Percentiles rank a stretch among this genome's conserved stretches.
Evolutionary conservation across 192 early-diverging fungal species (phyloP).

Genomic region (Coemansia sp.): DNA sequence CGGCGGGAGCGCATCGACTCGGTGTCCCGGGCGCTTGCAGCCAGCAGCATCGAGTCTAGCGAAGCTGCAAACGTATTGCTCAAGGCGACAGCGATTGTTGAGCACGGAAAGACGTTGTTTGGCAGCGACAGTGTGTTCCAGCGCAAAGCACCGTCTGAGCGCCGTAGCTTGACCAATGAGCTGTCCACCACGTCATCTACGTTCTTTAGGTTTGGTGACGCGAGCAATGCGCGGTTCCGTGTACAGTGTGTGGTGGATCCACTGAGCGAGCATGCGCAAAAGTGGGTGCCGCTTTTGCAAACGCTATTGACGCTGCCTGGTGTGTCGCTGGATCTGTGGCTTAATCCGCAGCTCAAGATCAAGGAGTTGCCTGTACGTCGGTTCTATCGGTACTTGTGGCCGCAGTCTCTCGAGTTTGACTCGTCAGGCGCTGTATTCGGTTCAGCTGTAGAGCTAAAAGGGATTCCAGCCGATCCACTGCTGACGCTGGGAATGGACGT

Average conservation of each 20-base stretch:
- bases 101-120: slow-evolving; percentile 21
- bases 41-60: background rate
- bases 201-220: slow-evolving; percentile 15
- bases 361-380: slow-evolving; percentile 76
- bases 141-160: slow-evolving; percentile 4
- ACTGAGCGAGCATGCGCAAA: slow-evolving; percentile 75
- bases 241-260: slow-evolving; percentile 74
- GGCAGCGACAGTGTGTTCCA: slow-evolving; percentile 22
- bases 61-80: slow-evolving; percentile 6
- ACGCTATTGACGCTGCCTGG: slow-evolving; percentile 62
- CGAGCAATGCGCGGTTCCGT: slow-evolving; percentile 27
- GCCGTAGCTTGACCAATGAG: background rate
- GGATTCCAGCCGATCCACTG: slow-evolving; percentile 75
- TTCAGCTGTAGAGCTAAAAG: slow-evolving; percentile 68
- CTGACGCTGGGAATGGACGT: slow-evolving; percentile 88
- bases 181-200: background rate
- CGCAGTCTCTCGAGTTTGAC: slow-evolving; percentile 67
- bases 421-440: slow-evolving; percentile 18
- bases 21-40: slow-evolving; percentile 18
- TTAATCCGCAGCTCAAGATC: slow-evolving; percentile 60
- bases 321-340: slow-evolving; percentile 65
- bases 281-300: slow-evolving; percentile 71
- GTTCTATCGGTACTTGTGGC: slow-evolving; percentile 88
- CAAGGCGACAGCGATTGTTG: slow-evolving; percentile 24
- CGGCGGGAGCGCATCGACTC: slow-evolving; percentile 49